Evolutionary conservation across 768 basidiomycete genomes (phyloP), one percentile per base, ranked within the genome.

Genomic region (Scleroderma bovista): DNA sequence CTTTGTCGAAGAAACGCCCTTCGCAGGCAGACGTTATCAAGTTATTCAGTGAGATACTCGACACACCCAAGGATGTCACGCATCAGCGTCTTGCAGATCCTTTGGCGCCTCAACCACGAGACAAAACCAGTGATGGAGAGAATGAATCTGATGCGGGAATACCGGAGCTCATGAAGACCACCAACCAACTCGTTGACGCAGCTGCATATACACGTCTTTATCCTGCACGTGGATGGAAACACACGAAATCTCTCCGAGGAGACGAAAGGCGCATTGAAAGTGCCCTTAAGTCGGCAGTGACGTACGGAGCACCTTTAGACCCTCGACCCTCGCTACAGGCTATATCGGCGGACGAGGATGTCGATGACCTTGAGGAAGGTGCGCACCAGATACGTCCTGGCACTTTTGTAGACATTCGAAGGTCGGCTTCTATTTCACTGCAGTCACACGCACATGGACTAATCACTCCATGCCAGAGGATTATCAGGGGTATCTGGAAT

Each of bases 331-430:
- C 57, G 26, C 68, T 69, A 56, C 57, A 51, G 13, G 60, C 53
- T 31, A 60, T 60, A 12, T 54, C 45, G 13, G 58, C 53, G 29
- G 57, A 59, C 16, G 29, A 38, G 39, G 53, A 45, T 17, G 23
- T 51, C 9, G 52, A 61, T 37, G 55, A 52, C 44, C 29, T 44
- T 6, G 59, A 48, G 41, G 60, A 54, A 4, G 47, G 43, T 15
- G 13, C 34, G 12, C 47, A 51, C 12, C 53, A 72, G 26, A 60
- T 62, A 10, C n/a, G 36, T 17, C 71, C 69, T 8, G 81, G 79
- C 2, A 70, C 78, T 17, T 79, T 81, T 41, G 67, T 81, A 11
- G 81, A 83, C 56, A 56, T 75, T 32, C 68, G 79, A 56, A 76
- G 72, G 80, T 76, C 53, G 46, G 70, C 63, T 32, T 23, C 9